Conservation (phyloP, 2,329 filamentous ascomycete genomes). For the Pseudogymnoascus sp. region DNA sequence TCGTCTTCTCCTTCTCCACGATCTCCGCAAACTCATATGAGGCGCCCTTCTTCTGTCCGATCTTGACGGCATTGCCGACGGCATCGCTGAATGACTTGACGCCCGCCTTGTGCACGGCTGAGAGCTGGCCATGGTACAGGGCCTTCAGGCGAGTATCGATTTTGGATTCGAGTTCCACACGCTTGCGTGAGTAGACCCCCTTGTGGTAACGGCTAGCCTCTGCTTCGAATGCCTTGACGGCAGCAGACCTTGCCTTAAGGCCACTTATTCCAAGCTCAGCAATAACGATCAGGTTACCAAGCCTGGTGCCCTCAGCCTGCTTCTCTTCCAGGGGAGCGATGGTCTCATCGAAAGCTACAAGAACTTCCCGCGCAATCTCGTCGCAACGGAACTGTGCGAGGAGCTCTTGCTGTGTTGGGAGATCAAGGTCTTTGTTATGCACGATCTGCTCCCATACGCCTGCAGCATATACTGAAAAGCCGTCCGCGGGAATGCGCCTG, state of each 20-base stretch:
- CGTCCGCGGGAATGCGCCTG: constrained; percentile 89
- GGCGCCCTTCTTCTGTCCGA: constrained; percentile 84
- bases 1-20: constrained; percentile 73
- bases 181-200: constrained; percentile 83
- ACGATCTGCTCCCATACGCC: constrained; percentile 98
- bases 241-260: constrained; percentile 62
- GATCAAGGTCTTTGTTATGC: constrained; percentile 94
- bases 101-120: constrained; percentile 81
- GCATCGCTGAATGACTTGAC: constrained; percentile 80
- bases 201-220: constrained; percentile 96
- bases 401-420: constrained; percentile 94
- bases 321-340: constrained; percentile 79
- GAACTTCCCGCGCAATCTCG: constrained; percentile 86
- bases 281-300: constrained; percentile 69
- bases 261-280: constrained; percentile 69
- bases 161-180: constrained; percentile 75
- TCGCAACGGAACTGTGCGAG: constrained; percentile 96
- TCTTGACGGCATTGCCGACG: constrained; percentile 80
- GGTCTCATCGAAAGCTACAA: constrained; percentile 74
- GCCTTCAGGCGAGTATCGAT: constrained; percentile 82
- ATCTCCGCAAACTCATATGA: constrained; percentile 95
- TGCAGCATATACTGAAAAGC: constrained; percentile 89
- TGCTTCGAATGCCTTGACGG: constrained; percentile 76
- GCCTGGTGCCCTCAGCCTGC: constrained; percentile 66
- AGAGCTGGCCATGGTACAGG: constrained; percentile 81